Evolutionary conservation across 305 asterid species (phyloP).

Genomic region (Coffea humblotiana): DNA sequence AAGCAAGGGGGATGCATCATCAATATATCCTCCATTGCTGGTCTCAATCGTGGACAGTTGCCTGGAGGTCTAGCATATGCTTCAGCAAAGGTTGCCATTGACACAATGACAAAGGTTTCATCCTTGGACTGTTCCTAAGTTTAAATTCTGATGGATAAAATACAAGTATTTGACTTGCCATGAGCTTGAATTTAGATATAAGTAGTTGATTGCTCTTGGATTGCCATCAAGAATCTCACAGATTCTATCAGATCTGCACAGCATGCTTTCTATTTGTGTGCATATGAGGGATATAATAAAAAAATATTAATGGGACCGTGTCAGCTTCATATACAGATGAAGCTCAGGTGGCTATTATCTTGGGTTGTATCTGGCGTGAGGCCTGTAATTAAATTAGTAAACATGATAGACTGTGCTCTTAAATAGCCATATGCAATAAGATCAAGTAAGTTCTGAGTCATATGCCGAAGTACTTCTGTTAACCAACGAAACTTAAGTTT

Average conservation of each 20-base stretch:
- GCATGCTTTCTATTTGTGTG: neutral
- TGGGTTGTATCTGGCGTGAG: neutral
- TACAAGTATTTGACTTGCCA: neutral
- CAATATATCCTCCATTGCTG: constrained; percentile 29
- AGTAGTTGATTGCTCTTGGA: too few species aligned
- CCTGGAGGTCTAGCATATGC: constrained; percentile 33
- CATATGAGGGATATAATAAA: neutral
- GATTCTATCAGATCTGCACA: too few species aligned
- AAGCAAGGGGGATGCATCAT: constrained; percentile 32
- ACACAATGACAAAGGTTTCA: constrained; percentile 30
- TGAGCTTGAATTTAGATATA: neutral
- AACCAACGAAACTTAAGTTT: neutral
- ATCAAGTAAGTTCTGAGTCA: neutral
- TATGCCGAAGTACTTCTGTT: neutral
- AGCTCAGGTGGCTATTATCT: neutral
- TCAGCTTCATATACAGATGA: neutral
- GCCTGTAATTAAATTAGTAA: neutral
- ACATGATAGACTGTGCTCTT: neutral
- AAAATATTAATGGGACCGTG: neutral
- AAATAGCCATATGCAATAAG: neutral
- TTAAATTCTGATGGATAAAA: neutral
- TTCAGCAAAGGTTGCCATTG: constrained; percentile 27
- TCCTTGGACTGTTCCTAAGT: neutral
- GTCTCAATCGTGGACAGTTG: constrained; percentile 24
- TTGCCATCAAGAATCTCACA: too few species aligned